Evolutionary conservation across 208 protist species (phyloP), one percentile per base, ranked within the genome.

Genomic region (Trypanosoma grayi): DNA sequence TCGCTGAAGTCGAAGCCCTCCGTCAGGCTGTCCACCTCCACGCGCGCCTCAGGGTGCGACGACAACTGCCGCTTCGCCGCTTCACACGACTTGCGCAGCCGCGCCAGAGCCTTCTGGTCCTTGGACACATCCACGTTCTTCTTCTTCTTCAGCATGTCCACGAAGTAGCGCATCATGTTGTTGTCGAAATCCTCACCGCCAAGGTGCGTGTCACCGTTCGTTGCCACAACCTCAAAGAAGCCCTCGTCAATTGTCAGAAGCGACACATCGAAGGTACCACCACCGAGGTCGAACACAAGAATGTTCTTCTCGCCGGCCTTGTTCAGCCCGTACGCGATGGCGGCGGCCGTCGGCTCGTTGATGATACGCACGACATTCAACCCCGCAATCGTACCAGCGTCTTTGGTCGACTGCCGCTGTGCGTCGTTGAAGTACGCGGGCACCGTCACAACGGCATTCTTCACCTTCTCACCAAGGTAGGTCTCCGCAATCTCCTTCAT

Each of bases 291-390:
- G 75, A 98, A 99, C 73, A 99, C 98, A 30, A 99, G 90, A 50
- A 99, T 85, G 66, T 97, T 97, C 56, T 78, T 75, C 73, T 89
- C 82, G 0, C 61, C 64, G 10, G 90, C 85, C 63, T 98, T 98
- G 75, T 98, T 97, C 52, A 99, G 91, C 63, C 98, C 98, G 78
- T 99, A 99, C 2, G 99, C 98, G 67, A 99, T 95, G 52, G 99
- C 98, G 25, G 98, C 98, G 1, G 98, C 98, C 27, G 99, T 99
- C 30, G 99, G 98, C 87, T 99, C 99, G 92, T 99, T 99, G 81
- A 99, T 99, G 82, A 99, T 99, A 76, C 99, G 94, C 50, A 99
- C 68, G 25, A 99, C 98, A 39, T 99, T 94, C 10, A 97, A 66
- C 34, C 98, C 98, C 1, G 93, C 83, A 63, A 99, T 99, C 13